Evolutionary conservation across 148 eudicot genomes (phyloP).

Genomic region (Silene conica): DNA sequence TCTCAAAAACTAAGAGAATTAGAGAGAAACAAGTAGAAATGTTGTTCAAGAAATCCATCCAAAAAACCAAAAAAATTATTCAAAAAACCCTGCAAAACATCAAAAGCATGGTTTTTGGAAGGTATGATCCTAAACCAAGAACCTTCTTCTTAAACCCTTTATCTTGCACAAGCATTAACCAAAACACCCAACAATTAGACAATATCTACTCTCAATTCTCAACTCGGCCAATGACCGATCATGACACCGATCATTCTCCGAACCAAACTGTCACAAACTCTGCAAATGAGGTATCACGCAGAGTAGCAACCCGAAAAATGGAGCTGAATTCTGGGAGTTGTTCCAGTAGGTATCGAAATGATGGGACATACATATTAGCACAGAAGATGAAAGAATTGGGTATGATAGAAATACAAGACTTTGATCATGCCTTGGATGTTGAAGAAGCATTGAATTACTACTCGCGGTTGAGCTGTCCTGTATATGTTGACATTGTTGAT

Average conservation of each 20-base stretch:
- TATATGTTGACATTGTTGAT: slow-evolving; percentile 67
- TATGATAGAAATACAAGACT: slow-evolving; percentile 61
- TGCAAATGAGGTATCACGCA: not conserved
- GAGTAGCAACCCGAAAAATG: not conserved
- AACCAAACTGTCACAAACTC: slow-evolving; percentile 1
- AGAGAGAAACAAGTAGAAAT: slow-evolving; percentile 29
- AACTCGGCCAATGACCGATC: slow-evolving; percentile 25
- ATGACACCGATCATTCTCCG: not conserved
- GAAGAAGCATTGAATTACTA: slow-evolving; percentile 83
- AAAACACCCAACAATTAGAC: slow-evolving; percentile 32
- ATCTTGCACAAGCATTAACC: slow-evolving; percentile 24
- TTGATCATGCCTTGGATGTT: slow-evolving; percentile 69
- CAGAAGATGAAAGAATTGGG: slow-evolving; percentile 70
- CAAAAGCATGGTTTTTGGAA: slow-evolving; percentile 36
- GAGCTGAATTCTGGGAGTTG: slow-evolving; percentile 2
- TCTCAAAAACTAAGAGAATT: not conserved
- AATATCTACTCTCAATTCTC: slow-evolving; percentile 30
- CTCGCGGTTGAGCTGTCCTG: slow-evolving; percentile 64
- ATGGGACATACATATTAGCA: slow-evolving; percentile 36
- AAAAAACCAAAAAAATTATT: slow-evolving; percentile 44
- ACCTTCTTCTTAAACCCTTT: slow-evolving; percentile 34
- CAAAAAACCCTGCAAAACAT: slow-evolving; percentile 45
- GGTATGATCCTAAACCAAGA: slow-evolving; percentile 41
- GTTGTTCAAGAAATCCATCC: slow-evolving; percentile 47
- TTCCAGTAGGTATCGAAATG: slow-evolving; percentile 18